phyloP scores from a whole-genome alignment of 1,284 basidiomycete genomes.

The Ceratobasidium sp. region DNA sequence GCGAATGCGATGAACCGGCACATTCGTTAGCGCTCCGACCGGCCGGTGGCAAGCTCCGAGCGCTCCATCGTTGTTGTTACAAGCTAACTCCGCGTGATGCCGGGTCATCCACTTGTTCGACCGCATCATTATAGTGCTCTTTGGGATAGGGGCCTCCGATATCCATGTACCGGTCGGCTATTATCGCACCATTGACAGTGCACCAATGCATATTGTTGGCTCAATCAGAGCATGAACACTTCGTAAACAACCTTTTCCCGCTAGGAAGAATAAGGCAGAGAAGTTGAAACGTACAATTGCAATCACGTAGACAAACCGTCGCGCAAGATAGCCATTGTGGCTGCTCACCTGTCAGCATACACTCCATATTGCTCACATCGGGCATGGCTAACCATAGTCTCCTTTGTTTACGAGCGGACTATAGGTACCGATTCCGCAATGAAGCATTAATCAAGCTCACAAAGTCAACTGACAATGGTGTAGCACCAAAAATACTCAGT shows the following conservation, averaged over 20 bases:
- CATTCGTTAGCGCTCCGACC: background rate
- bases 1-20: slow-evolving; percentile 3
- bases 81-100: background rate
- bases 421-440: slow-evolving; percentile 28
- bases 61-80: background rate
- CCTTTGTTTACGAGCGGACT: slow-evolving; percentile 26
- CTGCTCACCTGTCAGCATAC: slow-evolving; percentile 2
- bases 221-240: background rate
- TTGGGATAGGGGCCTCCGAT: background rate
- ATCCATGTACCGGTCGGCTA: background rate
- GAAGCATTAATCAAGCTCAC: slow-evolving; percentile 13
- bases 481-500: slow-evolving; percentile 11
- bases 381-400: background rate
- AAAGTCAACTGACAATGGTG: slow-evolving; percentile 5
- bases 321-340: background rate
- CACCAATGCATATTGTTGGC: background rate
- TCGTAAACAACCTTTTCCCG: background rate
- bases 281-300: slow-evolving; percentile 34
- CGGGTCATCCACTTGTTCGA: slow-evolving; percentile 12
- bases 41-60: slow-evolving; percentile 8
- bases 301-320: slow-evolving; percentile 21
- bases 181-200: background rate
- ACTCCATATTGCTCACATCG: slow-evolving; percentile 2
- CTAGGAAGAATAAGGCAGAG: slow-evolving; percentile 22
- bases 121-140: background rate